Evolutionary conservation across 1,284 basidiomycete species (phyloP).

Genomic region (Somion occarium): DNA sequence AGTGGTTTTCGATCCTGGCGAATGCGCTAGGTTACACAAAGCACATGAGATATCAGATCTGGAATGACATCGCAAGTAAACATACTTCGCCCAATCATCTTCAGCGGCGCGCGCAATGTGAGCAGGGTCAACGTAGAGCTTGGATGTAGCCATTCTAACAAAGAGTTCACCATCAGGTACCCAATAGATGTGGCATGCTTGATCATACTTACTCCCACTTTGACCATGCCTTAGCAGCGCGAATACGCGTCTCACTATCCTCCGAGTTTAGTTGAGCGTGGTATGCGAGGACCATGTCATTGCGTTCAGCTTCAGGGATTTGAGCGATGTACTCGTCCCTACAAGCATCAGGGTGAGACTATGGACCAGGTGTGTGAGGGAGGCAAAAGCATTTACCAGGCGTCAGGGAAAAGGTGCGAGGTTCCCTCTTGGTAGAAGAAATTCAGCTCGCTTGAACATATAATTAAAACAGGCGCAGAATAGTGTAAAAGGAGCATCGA

Average conservation of each 20-base stretch:
- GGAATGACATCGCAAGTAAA: constrained; percentile 10
- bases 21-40: constrained; percentile 58
- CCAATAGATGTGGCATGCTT: too few species aligned
- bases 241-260: constrained; percentile 62
- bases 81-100: constrained; percentile 74
- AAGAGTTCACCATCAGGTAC: too few species aligned
- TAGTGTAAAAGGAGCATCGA: constrained; percentile 1
- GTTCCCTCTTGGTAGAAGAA: constrained; percentile 92
- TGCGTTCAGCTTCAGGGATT: constrained; percentile 76
- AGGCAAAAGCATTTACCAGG: constrained; percentile 52
- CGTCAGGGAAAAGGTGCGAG: constrained; percentile 83
- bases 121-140: constrained; percentile 64
- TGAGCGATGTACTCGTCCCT: constrained; percentile 78
- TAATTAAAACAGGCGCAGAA: not conserved
- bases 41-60: not conserved
- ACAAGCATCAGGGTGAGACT: constrained; percentile 5
- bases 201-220: constrained; percentile 87
- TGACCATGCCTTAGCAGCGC: constrained; percentile 83
- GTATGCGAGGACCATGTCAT: constrained; percentile 82
- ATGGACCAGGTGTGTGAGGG: not conserved
- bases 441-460: constrained; percentile 60
- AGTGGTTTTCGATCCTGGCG: constrained; percentile 90
- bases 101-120: constrained; percentile 70
- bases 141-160: constrained; percentile 74
- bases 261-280: constrained; percentile 76